Evolutionary conservation across 805 yeast genomes (phyloP), one percentile per base, ranked within the genome.

Genomic region (Starmerella etchellsii): DNA sequence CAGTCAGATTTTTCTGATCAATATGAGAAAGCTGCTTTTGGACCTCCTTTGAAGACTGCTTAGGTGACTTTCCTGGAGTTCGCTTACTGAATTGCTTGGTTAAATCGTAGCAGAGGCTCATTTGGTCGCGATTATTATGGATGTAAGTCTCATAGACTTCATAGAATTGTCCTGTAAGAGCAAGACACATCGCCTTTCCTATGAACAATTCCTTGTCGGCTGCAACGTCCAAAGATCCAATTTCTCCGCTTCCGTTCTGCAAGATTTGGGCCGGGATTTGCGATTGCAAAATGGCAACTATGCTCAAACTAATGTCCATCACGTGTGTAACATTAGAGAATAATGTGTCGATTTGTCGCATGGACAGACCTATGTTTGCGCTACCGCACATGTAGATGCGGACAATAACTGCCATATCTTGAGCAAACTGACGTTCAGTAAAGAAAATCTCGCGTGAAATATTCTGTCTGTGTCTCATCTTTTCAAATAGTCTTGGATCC

Each of bases 401-500:
- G n/a, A 56, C 56, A 6, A 60, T 52, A 2, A 63, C 62, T 2
- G 48, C 55, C 52, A 65, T 46, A 41, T 65, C 69, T 14, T 52
- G 52, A 9, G 61, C 54, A 41, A 60, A 65, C n/a, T 49, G 49
- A 14, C 53, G 43, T 41, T 65, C 69, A 11, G 68, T 60, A 16
- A 51, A 50, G 36, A 63, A 56, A 7, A 65, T 53, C 43, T 65
- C 69, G 9, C 60, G 52, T 25, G 62, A 52, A 14, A 58, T 45
- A 23, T 58, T 57, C 42, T 54, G 52, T 26, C 57, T 51, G 13
- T 26, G 29, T 8, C 46, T 28, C 38, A 47, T 22, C 4, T 8
- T 30, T 29, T 29, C 32, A 14, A 13, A 15, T 26, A 15, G 21
- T 24, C 15, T 2, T 30, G 22, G 15, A 31, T 22, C 18, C 26